Evolutionary conservation across 768 basidiomycete genomes (phyloP).

Genomic region (Panus rudis): DNA sequence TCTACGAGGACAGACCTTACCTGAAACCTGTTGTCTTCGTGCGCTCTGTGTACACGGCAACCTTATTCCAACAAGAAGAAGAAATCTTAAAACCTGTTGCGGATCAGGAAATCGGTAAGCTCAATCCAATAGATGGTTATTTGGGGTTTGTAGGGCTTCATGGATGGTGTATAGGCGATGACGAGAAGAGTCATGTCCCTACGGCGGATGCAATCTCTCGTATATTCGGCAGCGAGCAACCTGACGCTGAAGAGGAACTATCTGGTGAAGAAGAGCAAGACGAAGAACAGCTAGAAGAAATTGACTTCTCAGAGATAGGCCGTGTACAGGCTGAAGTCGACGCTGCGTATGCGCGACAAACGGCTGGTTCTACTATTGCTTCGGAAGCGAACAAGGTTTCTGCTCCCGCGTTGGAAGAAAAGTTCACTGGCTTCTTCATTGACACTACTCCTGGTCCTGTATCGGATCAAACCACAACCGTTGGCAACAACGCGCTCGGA

Average conservation of each 20-base stretch:
- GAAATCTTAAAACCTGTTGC: conserved; percentile 51
- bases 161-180: conserved; percentile 30
- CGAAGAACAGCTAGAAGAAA: conserved; percentile 23
- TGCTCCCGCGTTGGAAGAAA: conserved; percentile 27
- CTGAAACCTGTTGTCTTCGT: conserved; percentile 69
- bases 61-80: conserved; percentile 49
- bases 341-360: conserved; percentile 11
- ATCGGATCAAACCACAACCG: background rate
- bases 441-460: conserved; percentile 20
- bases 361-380: background rate
- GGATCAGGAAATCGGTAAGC: conserved; percentile 46
- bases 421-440: conserved; percentile 32
- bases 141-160: background rate
- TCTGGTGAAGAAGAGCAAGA: conserved; percentile 8
- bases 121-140: background rate
- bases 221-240: conserved; percentile 50
- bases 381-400: conserved; percentile 3
- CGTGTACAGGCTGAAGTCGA: conserved; percentile 39
- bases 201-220: conserved; percentile 63
- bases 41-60: conserved; percentile 42
- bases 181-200: conserved; percentile 50
- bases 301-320: conserved; percentile 61
- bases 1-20: conserved; percentile 52
- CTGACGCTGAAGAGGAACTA: background rate
- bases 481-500: conserved; percentile 1